Conservation (phyloP, 148 eudicot species). For the Rhododendron ovatum region DNA sequence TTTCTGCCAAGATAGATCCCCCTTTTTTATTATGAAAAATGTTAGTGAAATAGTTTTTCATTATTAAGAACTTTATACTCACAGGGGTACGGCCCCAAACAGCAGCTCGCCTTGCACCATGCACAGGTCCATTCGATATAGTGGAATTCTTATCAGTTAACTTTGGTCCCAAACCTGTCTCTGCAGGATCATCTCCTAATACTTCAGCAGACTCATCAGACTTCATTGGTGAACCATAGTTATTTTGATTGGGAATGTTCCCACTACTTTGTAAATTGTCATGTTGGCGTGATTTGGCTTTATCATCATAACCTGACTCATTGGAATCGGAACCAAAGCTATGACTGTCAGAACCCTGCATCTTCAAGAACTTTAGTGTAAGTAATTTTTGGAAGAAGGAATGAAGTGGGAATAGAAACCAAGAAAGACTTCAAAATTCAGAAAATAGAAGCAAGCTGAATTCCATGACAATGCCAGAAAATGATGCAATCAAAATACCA, state of each 20-base stretch:
- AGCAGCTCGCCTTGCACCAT: constrained; percentile 30
- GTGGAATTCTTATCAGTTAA: constrained; percentile 19
- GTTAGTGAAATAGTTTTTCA: background rate
- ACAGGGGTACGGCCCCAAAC: constrained; percentile 71
- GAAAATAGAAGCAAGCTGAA: constrained; percentile 2
- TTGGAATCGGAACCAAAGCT: constrained; percentile 36
- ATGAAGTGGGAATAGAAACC: background rate
- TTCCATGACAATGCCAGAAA: background rate
- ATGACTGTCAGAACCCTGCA: constrained; percentile 42
- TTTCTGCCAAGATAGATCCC: background rate
- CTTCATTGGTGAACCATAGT: constrained; percentile 12
- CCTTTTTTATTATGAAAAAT: background rate
- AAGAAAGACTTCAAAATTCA: background rate
- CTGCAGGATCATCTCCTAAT: constrained; percentile 24
- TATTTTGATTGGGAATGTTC: constrained; percentile 11
- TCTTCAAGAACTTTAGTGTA: constrained; percentile 4
- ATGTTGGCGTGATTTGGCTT: constrained; percentile 22
- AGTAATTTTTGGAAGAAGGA: background rate
- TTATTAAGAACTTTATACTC: constrained; percentile 24
- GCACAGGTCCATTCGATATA: constrained; percentile 25
- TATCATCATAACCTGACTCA: constrained; percentile 22
- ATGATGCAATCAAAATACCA: too few species aligned
- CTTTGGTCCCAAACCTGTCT: constrained; percentile 20
- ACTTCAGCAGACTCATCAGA: constrained; percentile 12
- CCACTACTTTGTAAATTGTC: constrained; percentile 18